Conservation (phyloP, 306 rosid genomes). For the Vachellia collinsii region DNA sequence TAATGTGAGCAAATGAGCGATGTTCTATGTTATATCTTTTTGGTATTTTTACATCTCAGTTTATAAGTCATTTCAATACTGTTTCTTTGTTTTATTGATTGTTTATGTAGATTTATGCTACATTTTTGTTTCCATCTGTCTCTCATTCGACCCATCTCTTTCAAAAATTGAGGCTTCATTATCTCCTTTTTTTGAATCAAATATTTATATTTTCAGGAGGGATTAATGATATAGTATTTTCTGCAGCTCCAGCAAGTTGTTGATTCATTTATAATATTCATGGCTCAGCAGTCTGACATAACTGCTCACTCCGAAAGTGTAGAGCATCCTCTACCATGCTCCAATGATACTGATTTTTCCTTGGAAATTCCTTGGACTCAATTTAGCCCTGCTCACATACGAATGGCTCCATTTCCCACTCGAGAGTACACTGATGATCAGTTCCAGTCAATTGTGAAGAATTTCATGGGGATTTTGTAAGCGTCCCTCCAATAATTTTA, state of each 20-base stretch:
- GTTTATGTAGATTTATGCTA: background rate
- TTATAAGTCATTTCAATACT: background rate
- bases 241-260: constrained; percentile 92
- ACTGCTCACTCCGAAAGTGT: constrained; percentile 37
- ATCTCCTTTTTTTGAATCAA: constrained; percentile 4
- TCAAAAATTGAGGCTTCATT: constrained; percentile 23
- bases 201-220: constrained; percentile 22
- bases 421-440: constrained; percentile 94
- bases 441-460: constrained; percentile 90
- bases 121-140: constrained; percentile 23
- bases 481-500: constrained; percentile 40
- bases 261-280: constrained; percentile 86
- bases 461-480: constrained; percentile 90
- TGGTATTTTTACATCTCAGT: background rate
- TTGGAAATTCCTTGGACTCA: constrained; percentile 57
- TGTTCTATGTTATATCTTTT: background rate
- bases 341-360: constrained; percentile 41
- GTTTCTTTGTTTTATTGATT: background rate
- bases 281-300: constrained; percentile 66
- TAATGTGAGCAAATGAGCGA: background rate
- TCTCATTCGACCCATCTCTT: constrained; percentile 18
- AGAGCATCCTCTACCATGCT: constrained; percentile 47
- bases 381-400: constrained; percentile 73
- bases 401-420: constrained; percentile 91
- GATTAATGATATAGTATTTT: constrained; percentile 38